Percentiles rank a stretch among this genome's conserved stretches.
Evolutionary conservation across 768 basidiomycete species (phyloP).

Genomic region (Boletus reticuloceps): DNA sequence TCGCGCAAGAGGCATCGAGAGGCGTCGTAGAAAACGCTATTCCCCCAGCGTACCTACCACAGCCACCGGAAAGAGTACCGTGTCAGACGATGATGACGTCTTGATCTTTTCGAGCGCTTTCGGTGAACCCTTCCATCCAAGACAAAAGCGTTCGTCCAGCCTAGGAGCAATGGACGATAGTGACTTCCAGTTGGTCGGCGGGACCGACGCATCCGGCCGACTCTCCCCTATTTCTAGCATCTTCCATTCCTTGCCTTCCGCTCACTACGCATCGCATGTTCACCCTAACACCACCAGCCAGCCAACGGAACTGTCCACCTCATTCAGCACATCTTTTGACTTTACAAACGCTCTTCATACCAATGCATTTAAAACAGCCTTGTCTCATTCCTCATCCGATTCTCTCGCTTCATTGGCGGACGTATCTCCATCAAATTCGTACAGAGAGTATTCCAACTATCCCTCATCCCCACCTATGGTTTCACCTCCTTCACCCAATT

Average conservation of each 20-base stretch:
- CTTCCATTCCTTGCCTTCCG: slow-evolving; percentile 11
- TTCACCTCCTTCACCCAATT: slow-evolving; percentile 13
- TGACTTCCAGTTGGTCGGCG: slow-evolving; percentile 18
- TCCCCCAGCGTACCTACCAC: slow-evolving; percentile 22
- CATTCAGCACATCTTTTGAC: slow-evolving; percentile 29
- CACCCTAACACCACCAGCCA: slow-evolving; percentile 11
- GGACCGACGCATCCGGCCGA: slow-evolving; percentile 13
- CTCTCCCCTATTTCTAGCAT: slow-evolving; percentile 25
- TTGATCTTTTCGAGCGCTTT: slow-evolving; percentile 45
- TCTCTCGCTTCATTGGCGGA: slow-evolving; percentile 11
- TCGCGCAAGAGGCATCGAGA: slow-evolving; percentile 39
- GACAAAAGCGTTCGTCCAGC: slow-evolving; percentile 45
- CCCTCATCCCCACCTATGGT: slow-evolving; percentile 8
- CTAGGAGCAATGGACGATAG: slow-evolving; percentile 43
- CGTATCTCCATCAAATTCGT: slow-evolving; percentile 2
- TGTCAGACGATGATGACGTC: slow-evolving; percentile 48
- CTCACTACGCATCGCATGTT: slow-evolving; percentile 11
- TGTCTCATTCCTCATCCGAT: slow-evolving; percentile 19
- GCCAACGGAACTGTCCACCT: slow-evolving; percentile 12
- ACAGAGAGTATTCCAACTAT: slow-evolving; percentile 2
- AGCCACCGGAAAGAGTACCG: slow-evolving; percentile 17
- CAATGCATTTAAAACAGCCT: slow-evolving; percentile 22
- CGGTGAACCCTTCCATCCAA: slow-evolving; percentile 17
- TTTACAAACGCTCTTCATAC: slow-evolving; percentile 24
- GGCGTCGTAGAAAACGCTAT: slow-evolving; percentile 42